These are phyloP conservation scores for Persicaria maculosa DNA, from an alignment of 148 eudicot species.

Conservation along the genomic window DNA sequence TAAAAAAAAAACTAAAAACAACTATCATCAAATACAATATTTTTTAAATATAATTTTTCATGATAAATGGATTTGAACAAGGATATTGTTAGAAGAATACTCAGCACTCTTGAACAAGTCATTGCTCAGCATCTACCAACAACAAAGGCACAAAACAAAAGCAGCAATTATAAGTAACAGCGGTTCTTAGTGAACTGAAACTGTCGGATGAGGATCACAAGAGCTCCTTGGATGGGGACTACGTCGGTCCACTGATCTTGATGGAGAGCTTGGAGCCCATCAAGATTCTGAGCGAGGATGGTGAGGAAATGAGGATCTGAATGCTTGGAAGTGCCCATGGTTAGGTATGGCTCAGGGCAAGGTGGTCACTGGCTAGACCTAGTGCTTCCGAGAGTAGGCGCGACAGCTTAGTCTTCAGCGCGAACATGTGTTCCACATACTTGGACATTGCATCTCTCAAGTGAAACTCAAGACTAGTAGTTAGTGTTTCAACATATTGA, in stretches of 20 bases:
- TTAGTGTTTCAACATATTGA: neutral
- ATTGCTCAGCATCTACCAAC: conserved; percentile 40
- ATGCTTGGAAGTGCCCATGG: neutral
- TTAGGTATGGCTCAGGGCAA: neutral
- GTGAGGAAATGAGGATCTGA: neutral
- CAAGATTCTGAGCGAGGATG: neutral
- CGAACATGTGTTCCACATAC: neutral
- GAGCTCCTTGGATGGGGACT: neutral
- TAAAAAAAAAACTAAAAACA: too few relatives aligned
- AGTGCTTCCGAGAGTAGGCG: neutral
- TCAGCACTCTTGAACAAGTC: conserved; percentile 42
- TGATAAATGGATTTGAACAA: too few relatives aligned
- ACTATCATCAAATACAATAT: too few relatives aligned
- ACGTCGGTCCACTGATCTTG: neutral
- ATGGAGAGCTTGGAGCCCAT: neutral
- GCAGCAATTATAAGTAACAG: neutral
- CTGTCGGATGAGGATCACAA: neutral
- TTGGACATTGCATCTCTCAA: neutral
- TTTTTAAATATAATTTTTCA: too few relatives aligned
- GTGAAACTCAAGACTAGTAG: neutral
- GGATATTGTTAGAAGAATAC: neutral
- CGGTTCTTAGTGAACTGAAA: neutral
- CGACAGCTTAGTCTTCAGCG: neutral
- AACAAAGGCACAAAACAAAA: neutral
- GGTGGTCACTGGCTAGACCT: neutral